A percentile compares a stretch with the other conserved stretches of the same genome.
Evolutionary conservation across 177 flowering plant species (phyloP).

Genomic region (Vitis hybrid): DNA sequence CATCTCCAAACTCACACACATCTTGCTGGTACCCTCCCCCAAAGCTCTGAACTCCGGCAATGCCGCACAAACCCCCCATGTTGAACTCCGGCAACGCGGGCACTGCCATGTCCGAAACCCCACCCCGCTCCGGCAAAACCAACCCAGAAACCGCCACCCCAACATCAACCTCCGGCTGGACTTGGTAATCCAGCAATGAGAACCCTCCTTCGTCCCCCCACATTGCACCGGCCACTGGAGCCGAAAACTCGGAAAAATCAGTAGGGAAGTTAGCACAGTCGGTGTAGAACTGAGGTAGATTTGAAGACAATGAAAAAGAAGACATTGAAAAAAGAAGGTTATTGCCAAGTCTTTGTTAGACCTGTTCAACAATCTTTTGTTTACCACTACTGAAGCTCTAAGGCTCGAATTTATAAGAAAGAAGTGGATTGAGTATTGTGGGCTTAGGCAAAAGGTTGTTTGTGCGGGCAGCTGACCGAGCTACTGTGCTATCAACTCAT

Average conservation of each 20-base stretch:
- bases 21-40: slow-evolving; percentile 11
- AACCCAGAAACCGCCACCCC: not conserved
- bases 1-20: slow-evolving; percentile 23
- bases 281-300: slow-evolving; percentile 15
- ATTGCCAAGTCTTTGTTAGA: slow-evolving; percentile 1
- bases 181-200: slow-evolving; percentile 13
- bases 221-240: slow-evolving; percentile 4
- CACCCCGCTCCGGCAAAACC: slow-evolving; percentile 17
- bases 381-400: too few species aligned
- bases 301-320: slow-evolving; percentile 19
- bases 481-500: too few species aligned
- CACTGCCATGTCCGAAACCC: slow-evolving; percentile 14
- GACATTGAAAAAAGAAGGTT: not conserved
- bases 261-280: slow-evolving; percentile 12
- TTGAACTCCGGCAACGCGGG: slow-evolving; percentile 7
- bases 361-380: too few species aligned
- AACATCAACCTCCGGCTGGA: not conserved
- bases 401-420: too few species aligned
- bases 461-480: too few species aligned
- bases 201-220: slow-evolving; percentile 16
- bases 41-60: slow-evolving; percentile 1
- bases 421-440: too few species aligned
- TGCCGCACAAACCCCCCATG: slow-evolving; percentile 1
- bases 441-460: too few species aligned
- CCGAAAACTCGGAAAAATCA: slow-evolving; percentile 13